Conservation (phyloP, 176 grass and related monocot genomes). For the Canna indica region DNA sequence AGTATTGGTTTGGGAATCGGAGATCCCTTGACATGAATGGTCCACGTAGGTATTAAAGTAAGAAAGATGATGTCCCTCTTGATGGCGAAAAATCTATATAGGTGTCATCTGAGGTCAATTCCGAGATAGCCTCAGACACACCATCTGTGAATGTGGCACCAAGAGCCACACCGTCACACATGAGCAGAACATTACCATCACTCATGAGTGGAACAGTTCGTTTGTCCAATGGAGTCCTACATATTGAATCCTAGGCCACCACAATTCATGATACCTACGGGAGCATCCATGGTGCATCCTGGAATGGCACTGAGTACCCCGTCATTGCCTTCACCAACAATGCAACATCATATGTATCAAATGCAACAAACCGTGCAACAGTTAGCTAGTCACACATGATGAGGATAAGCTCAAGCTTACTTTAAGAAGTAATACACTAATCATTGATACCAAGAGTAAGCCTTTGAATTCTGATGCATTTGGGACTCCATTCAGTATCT, state of each 20-base stretch:
- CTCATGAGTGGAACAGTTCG: neutral
- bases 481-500: too few relatives aligned
- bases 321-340: neutral
- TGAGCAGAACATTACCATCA: neutral
- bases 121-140: too few relatives aligned
- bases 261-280: neutral
- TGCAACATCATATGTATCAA: too few relatives aligned
- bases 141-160: neutral
- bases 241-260: neutral
- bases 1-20: conserved; percentile 2
- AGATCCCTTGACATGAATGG: neutral
- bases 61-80: neutral
- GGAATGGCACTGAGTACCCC: neutral
- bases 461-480: neutral
- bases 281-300: neutral
- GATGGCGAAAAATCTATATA: neutral
- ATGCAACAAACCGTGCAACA: neutral
- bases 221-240: neutral
- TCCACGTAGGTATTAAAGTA: neutral
- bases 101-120: neutral
- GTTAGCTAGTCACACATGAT: neutral
- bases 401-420: neutral
- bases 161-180: neutral
- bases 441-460: neutral
- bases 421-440: neutral